Evolutionary conservation across 2,329 filamentous ascomycete species (phyloP), one percentile per base, ranked within the genome.

Genomic region (Aspergillus ruber): DNA sequence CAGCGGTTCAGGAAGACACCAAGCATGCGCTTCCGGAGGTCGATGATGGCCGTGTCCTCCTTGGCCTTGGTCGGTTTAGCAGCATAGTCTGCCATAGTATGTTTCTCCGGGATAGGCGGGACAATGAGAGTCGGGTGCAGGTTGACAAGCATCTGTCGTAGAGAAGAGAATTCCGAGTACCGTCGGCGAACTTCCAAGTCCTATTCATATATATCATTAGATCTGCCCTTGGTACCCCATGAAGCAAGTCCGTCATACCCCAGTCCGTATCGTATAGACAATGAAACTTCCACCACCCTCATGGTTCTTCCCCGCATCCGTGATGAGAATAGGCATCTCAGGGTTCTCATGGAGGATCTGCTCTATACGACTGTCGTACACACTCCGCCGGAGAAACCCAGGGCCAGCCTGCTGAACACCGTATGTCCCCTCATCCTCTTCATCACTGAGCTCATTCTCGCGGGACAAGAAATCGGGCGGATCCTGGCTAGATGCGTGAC

Each of bases 11-110:
- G 68, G 60, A 98, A 98, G 0, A 97, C 93, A 4, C 87, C 86
- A 46, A 98, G 70, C 93, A 98, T 98, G 60, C 93, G 87, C 74
- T 97, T 97, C 50, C 93, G 82, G 55, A 97, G 74, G 64, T 98
- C 93, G 54, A 98, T 98, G 41, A 97, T 98, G 51, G 91, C 88
- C 49, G 90, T 85, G 65, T 98, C 94, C 69, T 98, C 91, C 68
- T 96, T 98, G 15, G 94, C 94, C 61, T 91, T 96, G 33, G 93
- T 98, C 1, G 94, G 93, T 60, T 95, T 97, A 23, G 94, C 90
- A 13, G 93, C 93, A 65, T 98, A 98, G 68, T 98, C 93, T 51
- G 91, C 91, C 86, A 98, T 95, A 41, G 90, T 93, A 69, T 98
- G 93, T 70, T 98, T 98, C 72, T 98, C 94, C 18, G 93, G 93